Conservation (phyloP, 768 basidiomycete genomes). For the Glaciozyma antarctica region DNA sequence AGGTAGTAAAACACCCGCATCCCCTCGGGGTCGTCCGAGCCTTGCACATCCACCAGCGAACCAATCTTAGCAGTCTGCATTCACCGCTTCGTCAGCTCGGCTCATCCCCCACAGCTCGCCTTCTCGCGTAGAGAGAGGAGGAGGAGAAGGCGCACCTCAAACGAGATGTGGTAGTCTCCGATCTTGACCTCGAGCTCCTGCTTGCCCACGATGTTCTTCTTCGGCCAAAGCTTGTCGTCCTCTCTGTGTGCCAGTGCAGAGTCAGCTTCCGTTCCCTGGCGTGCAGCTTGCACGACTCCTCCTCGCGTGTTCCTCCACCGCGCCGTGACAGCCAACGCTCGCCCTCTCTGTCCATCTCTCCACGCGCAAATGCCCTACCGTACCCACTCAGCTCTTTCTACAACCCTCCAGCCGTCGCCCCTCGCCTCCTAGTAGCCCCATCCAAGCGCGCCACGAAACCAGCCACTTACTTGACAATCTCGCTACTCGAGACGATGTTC, state of each 20-base stretch:
- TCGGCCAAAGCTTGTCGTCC: constrained; percentile 97
- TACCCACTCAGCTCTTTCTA: too few relatives aligned
- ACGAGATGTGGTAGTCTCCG: constrained; percentile 90
- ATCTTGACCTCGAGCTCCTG: constrained; percentile 93
- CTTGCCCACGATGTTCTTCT: constrained; percentile 97
- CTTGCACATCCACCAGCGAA: constrained; percentile 88
- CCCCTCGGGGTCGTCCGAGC: constrained; percentile 94
- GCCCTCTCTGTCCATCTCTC: too few relatives aligned
- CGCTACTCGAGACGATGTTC: constrained; percentile 81
- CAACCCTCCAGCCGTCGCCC: too few relatives aligned
- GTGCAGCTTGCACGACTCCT: neutral
- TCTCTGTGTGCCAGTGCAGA: constrained; percentile 51
- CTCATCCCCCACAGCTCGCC: neutral
- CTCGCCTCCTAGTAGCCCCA: neutral
- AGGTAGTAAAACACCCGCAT: constrained; percentile 97
- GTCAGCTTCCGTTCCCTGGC: neutral
- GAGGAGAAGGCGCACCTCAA: constrained; percentile 57
- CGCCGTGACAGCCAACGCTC: too few relatives aligned
- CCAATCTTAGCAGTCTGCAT: constrained; percentile 93
- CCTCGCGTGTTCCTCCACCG: too few relatives aligned
- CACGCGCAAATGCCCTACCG: too few relatives aligned
- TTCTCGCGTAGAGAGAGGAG: neutral
- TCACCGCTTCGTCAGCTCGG: neutral
- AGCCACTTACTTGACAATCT: constrained; percentile 73
- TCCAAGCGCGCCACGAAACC: neutral